Evolutionary conservation across 495 filamentous ascomycete species (phyloP).

Genomic region (Aspergillus bridgeri): DNA sequence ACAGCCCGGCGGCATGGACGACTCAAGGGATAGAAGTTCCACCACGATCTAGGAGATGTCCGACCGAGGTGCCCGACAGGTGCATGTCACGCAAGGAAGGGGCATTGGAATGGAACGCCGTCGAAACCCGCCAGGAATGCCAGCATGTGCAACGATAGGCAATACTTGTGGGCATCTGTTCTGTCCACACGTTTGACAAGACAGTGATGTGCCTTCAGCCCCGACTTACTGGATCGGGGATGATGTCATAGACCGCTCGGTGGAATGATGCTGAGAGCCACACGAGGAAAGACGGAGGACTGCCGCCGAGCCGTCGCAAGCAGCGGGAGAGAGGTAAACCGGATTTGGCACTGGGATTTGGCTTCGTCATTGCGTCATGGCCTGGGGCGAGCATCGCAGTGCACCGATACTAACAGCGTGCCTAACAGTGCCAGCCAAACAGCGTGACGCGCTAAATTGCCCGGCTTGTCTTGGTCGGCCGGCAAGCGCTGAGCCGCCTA

Average conservation of each 20-base stretch:
- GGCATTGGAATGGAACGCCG: neutral
- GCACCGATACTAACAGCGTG: no score
- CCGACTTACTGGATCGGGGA: no score
- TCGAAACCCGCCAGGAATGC: neutral
- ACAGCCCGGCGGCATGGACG: neutral
- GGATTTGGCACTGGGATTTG: conserved; percentile 7
- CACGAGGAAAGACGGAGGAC: neutral
- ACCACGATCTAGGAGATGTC: neutral
- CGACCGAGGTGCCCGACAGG: neutral
- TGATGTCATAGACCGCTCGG: neutral
- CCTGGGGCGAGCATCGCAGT: neutral
- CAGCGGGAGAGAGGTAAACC: conserved; percentile 2
- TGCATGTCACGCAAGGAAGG: neutral
- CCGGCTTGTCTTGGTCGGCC: conserved; percentile 6
- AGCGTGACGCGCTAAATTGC: neutral
- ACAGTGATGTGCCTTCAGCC: neutral
- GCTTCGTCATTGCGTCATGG: conserved; percentile 2
- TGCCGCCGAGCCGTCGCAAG: neutral
- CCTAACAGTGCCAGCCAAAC: no score
- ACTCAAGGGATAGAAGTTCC: neutral
- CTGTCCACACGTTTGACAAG: neutral
- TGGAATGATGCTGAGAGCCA: neutral
- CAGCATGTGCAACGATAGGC: neutral
- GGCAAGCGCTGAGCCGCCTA: conserved; percentile 7
- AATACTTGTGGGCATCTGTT: neutral